A percentile compares a stretch with the other conserved stretches of the same genome.
These are phyloP conservation scores for Ceratocystiopsis minuta DNA, from an alignment of 2,329 filamentous ascomycete species.

Conservation along the genomic window DNA sequence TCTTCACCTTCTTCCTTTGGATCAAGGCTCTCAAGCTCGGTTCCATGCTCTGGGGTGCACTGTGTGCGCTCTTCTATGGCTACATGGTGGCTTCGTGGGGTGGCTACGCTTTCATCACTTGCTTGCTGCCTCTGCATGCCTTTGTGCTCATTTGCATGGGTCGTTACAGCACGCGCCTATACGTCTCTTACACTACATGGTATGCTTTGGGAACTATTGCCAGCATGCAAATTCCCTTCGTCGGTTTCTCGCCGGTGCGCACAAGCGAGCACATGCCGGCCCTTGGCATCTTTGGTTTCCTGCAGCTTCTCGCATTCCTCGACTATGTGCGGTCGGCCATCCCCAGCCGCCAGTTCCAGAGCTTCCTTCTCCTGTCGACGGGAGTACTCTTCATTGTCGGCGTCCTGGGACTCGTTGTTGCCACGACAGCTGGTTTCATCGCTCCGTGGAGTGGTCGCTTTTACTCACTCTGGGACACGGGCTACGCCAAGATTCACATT, in stretches of 20 bases:
- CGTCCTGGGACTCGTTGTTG: conserved; percentile 61
- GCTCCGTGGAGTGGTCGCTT: conserved; percentile 97
- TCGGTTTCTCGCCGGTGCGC: conserved; percentile 88
- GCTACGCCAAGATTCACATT: conserved; percentile 97
- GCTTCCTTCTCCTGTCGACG: conserved; percentile 61
- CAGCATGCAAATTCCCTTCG: conserved; percentile 98
- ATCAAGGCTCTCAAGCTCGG: conserved; percentile 96
- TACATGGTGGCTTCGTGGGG: conserved; percentile 99
- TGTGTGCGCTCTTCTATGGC: conserved; percentile 91
- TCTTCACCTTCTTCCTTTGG: conserved; percentile 98
- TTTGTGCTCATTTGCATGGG: conserved; percentile 96
- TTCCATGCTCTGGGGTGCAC: conserved; percentile 88
- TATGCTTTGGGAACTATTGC: conserved; percentile 89
- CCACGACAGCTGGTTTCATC: conserved; percentile 76
- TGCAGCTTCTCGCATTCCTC: conserved; percentile 84
- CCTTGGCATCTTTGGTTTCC: conserved; percentile 81
- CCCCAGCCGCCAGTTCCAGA: conserved; percentile 85
- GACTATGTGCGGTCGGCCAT: conserved; percentile 81
- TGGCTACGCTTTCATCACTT: conserved; percentile 99
- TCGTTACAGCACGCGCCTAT: conserved; percentile 79
- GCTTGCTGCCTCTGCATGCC: conserved; percentile 81
- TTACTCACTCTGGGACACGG: conserved; percentile 97
- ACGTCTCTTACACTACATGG: conserved; percentile 96
- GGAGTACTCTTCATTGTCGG: conserved; percentile 56
- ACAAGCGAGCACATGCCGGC: conserved; percentile 98